Base-by-base conservation (phyloP, 2,329 filamentous ascomycete species). In the Botrytis fragariae region DNA sequence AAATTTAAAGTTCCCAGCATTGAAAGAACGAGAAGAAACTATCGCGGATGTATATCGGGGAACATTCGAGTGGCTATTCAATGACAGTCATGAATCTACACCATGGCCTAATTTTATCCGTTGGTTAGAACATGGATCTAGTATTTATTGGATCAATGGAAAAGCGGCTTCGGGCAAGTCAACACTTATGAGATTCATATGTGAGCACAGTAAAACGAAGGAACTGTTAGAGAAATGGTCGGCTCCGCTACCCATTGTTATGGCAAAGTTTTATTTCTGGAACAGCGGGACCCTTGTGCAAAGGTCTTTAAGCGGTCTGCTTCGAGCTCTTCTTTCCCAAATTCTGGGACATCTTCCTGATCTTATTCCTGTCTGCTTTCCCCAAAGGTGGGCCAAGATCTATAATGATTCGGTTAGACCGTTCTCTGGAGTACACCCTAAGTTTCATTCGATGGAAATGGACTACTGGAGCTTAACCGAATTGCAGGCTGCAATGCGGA, bases 261-360 rank as follows among this genome's bases (percentile, higher is more conserved):
- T 80, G 0, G 83, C 83, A 0, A 81, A 80, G 0, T 86, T 83
- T 77, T 86, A 84, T 74, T 85, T 86, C 73, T 86, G 84, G 84
- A 84, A 81, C 3, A 82, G 81, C 29, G 83, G 82, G 6, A 82
- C 81, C 0, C 1, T n/a, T 12, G 59, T 69, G 8, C 73, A 77
- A 22, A 72, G 61, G 57, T 76, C 73, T 0, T 73, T 73, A 37
- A 20, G 3, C 5, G 75, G 75, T 2, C 51, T 77, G 0, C 51
- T 77, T 22, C 73, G 71, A n/a, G 54, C 73, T 0, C 22, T 77
- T 7, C 44, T 76, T 0, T 64, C 45, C 20, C 20, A 76, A 29
- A 48, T 67, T 22, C 64, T 75, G 0, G 39, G 25, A 6, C 1
- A 64, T 4, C 16, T 51, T 0, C 73, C 61, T 2, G 39, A 42